phyloP scores from a whole-genome alignment of 805 yeast genomes.

The Starmerella khaoyaiensis region DNA sequence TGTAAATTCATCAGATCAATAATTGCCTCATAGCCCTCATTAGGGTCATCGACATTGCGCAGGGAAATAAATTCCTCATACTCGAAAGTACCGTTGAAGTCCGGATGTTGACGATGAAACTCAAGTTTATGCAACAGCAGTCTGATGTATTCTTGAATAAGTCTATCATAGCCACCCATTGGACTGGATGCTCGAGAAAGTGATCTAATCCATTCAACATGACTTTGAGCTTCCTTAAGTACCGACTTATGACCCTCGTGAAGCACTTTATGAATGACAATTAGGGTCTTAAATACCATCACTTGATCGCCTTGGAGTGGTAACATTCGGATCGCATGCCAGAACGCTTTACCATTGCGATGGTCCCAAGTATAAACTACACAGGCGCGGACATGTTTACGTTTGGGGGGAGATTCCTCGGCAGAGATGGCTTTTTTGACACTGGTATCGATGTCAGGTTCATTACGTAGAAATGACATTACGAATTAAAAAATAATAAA shows the following conservation, averaged over 20 bases:
- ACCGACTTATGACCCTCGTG: conserved; percentile 95
- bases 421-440: conserved; percentile 73
- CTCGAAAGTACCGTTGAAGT: conserved; percentile 90
- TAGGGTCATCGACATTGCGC: conserved; percentile 79
- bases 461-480: conserved; percentile 27
- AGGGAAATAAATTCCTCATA: conserved; percentile 88
- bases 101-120: conserved; percentile 74
- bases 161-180: conserved; percentile 41
- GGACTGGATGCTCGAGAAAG: conserved; percentile 36
- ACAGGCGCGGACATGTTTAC: conserved; percentile 92
- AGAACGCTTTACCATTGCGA: conserved; percentile 66
- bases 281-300: conserved; percentile 73
- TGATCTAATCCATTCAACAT: conserved; percentile 64
- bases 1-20: conserved; percentile 75
- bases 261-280: conserved; percentile 77
- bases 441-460: conserved; percentile 33
- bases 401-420: conserved; percentile 85
- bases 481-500: no score
- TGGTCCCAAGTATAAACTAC: conserved; percentile 96
- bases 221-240: conserved; percentile 64
- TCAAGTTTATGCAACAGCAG: conserved; percentile 59
- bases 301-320: conserved; percentile 75
- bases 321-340: conserved; percentile 66
- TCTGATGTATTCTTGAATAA: conserved; percentile 64
- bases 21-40: conserved; percentile 86